Percentiles rank a stretch among this genome's conserved stretches.
phyloP scores from a whole-genome alignment of 2,329 filamentous ascomycete genomes.

The Pyricularia pennisetigena region DNA sequence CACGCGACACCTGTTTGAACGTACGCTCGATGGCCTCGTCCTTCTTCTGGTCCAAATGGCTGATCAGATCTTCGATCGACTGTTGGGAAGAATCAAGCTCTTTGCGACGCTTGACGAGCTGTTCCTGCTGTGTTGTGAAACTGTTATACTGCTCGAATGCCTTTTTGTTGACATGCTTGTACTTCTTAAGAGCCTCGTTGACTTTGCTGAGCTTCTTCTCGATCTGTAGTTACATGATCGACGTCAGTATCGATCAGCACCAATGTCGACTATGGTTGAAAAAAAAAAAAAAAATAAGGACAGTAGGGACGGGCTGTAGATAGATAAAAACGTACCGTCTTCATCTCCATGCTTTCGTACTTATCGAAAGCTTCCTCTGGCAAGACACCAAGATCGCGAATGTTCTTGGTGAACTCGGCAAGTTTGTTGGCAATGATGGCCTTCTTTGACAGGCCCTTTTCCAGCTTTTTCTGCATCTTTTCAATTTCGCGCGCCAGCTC shows the following conservation, averaged over 20 bases:
- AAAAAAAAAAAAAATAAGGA: neutral
- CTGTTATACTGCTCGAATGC: slow-evolving; percentile 98
- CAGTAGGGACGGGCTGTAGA: neutral
- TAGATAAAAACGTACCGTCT: slow-evolving; percentile 46
- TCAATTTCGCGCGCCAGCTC: slow-evolving; percentile 71
- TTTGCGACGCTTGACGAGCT: slow-evolving; percentile 70
- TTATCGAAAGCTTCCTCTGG: slow-evolving; percentile 91
- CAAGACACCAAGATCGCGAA: slow-evolving; percentile 84
- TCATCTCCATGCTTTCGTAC: slow-evolving; percentile 74
- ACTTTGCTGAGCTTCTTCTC: slow-evolving; percentile 73
- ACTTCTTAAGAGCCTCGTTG: slow-evolving; percentile 90
- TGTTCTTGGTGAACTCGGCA: slow-evolving; percentile 75
- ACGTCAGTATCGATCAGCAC: neutral
- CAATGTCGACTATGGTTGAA: neutral
- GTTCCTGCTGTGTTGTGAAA: slow-evolving; percentile 87
- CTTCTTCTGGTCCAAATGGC: slow-evolving; percentile 87
- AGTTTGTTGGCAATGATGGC: slow-evolving; percentile 68
- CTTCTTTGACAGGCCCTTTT: slow-evolving; percentile 85
- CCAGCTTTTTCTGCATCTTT: slow-evolving; percentile 79
- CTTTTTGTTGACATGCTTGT: slow-evolving; percentile 98
- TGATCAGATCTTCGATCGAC: slow-evolving; percentile 87
- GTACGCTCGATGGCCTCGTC: slow-evolving; percentile 97
- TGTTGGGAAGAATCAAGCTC: slow-evolving; percentile 80
- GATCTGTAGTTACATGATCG: slow-evolving; percentile 30
- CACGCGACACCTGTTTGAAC: slow-evolving; percentile 93